These are phyloP conservation scores for Creolimax fragrantissima DNA, from an alignment of 78 protist genomes.

Conservation along the genomic window DNA sequence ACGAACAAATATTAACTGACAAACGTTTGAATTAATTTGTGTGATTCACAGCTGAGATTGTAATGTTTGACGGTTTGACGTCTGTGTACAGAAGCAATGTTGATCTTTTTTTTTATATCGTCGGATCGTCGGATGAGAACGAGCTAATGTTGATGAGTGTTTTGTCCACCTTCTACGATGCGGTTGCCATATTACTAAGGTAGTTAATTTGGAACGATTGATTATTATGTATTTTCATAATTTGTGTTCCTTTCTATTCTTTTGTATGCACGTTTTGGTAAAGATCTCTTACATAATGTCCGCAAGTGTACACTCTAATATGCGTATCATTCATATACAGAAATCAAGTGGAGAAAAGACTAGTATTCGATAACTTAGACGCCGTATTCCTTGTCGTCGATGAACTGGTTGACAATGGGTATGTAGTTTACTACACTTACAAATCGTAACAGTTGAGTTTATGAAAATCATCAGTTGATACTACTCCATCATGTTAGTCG, in stretches of 20 bases:
- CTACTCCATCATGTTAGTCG: too few relatives aligned
- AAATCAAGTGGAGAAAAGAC: conserved; percentile 29
- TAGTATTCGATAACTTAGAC: conserved; percentile 38
- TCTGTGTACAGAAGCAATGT: conserved; percentile 26
- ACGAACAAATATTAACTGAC: too few relatives aligned
- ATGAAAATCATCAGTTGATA: not conserved
- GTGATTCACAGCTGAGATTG: conserved; percentile 38
- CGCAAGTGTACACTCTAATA: not conserved
- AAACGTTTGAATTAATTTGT: too few relatives aligned
- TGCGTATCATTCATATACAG: not conserved
- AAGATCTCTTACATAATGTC: not conserved
- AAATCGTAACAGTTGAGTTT: too few relatives aligned
- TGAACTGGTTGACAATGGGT: conserved; percentile 54
- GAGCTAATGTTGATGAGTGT: conserved; percentile 35
- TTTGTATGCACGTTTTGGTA: not conserved
- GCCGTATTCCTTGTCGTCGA: conserved; percentile 35
- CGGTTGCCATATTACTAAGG: not conserved
- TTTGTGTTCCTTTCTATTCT: not conserved
- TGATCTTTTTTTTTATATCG: conserved; percentile 42
- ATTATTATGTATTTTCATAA: not conserved
- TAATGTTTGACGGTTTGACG: conserved; percentile 32
- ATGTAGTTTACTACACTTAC: not conserved
- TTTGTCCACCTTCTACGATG: conserved; percentile 20
- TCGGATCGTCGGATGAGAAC: conserved; percentile 46
- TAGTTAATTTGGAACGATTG: too few relatives aligned